Evolutionary conservation across 2,329 filamentous ascomycete species (phyloP).

Genomic region (Sclerotinia nivalis): DNA sequence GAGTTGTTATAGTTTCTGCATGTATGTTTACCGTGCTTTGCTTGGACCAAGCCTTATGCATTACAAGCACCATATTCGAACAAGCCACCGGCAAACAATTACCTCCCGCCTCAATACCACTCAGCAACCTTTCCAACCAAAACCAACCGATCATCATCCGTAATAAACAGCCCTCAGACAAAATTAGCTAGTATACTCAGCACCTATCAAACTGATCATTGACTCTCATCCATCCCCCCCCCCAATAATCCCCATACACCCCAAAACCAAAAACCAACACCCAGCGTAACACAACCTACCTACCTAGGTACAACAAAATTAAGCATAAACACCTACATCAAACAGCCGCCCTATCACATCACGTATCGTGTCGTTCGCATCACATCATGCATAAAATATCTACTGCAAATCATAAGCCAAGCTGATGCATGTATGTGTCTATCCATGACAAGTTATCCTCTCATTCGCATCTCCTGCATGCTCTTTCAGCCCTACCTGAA

Average conservation of each 20-base stretch:
- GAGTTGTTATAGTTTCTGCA: background rate
- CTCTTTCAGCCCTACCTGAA: background rate
- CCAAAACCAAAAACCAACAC: background rate
- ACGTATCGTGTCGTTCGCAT: too few relatives aligned
- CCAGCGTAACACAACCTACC: background rate
- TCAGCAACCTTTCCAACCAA: background rate
- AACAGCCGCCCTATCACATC: too few relatives aligned
- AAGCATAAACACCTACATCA: background rate
- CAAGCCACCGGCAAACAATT: constrained; percentile 1
- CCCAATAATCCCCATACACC: too few relatives aligned
- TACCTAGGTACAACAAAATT: background rate
- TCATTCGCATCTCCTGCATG: too few relatives aligned
- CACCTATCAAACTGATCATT: too few relatives aligned
- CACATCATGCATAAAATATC: background rate
- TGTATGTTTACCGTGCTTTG: too few relatives aligned
- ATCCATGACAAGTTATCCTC: background rate
- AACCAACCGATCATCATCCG: background rate
- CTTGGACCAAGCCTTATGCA: background rate
- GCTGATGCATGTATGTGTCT: background rate
- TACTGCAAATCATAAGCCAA: background rate
- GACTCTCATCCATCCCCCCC: background rate
- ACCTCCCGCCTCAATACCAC: background rate
- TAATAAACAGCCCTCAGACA: background rate
- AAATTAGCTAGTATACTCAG: background rate
- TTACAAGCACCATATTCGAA: background rate